These are phyloP conservation scores for Deuterostichococcus epilithicus DNA, from an alignment of 139 green algal genomes.

Conservation along the genomic window DNA sequence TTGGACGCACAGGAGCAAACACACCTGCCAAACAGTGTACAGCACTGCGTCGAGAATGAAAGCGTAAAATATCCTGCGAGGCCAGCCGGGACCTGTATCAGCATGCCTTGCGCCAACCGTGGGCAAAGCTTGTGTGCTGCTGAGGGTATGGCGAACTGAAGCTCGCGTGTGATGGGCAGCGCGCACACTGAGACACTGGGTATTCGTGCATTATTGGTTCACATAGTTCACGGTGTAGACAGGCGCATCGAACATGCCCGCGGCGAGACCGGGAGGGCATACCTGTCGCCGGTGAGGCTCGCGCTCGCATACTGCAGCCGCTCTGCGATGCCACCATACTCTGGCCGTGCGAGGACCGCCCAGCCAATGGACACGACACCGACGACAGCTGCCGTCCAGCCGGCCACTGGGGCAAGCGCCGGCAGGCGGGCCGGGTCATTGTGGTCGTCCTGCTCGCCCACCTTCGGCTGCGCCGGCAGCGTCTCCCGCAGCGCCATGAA, in stretches of 20 bases:
- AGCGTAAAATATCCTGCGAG: slow-evolving; percentile 66
- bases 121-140: too few species aligned
- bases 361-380: slow-evolving; percentile 63
- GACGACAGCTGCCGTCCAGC: slow-evolving; percentile 24
- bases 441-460: slow-evolving; percentile 2
- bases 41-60: slow-evolving; percentile 72
- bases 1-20: too few species aligned
- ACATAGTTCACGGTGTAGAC: too few species aligned
- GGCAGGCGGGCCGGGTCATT: slow-evolving; percentile 2
- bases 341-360: slow-evolving; percentile 53
- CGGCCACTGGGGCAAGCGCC: slow-evolving; percentile 15
- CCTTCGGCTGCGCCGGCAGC: neutral
- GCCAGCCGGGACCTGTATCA: neutral
- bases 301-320: slow-evolving; percentile 31
- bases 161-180: too few species aligned
- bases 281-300: neutral
- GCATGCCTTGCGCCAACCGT: too few species aligned
- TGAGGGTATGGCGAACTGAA: too few species aligned
- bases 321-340: slow-evolving; percentile 59
- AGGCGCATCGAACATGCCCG: too few species aligned
- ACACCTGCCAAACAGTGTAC: slow-evolving; percentile 82
- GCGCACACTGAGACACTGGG: too few species aligned
- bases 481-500: slow-evolving; percentile 66
- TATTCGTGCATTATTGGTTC: too few species aligned
- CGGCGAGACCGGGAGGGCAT: neutral